These are phyloP conservation scores for Selaginella moellendorffii DNA, from an alignment of 75 land plant genomes.

Conservation along the genomic window DNA sequence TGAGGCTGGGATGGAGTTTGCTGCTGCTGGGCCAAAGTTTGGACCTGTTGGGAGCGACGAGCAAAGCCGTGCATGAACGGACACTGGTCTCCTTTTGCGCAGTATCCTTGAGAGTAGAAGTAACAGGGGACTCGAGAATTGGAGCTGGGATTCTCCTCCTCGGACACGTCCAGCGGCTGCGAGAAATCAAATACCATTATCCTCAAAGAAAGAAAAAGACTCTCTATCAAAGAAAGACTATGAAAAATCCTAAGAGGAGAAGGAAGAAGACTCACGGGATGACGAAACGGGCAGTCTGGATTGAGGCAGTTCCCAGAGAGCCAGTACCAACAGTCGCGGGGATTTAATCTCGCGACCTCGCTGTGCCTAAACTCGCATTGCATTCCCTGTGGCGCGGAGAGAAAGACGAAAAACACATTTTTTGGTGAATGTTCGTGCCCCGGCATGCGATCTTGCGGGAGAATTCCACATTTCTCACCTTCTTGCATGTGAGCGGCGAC, in stretches of 20 bases:
- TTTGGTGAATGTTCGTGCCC: not conserved
- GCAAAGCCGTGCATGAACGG: constrained; percentile 51
- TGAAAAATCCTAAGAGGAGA: too few relatives aligned
- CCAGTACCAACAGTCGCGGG: constrained; percentile 91
- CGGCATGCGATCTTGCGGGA: too few relatives aligned
- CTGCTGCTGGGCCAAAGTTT: not conserved
- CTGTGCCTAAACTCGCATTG: constrained; percentile 87
- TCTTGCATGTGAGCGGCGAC: constrained; percentile 78
- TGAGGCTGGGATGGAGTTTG: too few relatives aligned
- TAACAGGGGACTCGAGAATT: constrained; percentile 52
- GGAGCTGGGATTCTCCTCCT: not conserved
- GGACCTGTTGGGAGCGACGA: not conserved
- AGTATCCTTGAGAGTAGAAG: constrained; percentile 46
- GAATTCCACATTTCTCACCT: constrained; percentile 32
- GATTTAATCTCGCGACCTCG: constrained; percentile 65
- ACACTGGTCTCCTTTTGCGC: constrained; percentile 81
- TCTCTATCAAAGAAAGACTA: too few relatives aligned
- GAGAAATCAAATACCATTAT: not conserved
- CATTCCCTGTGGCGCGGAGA: constrained; percentile 27
- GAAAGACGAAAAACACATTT: not conserved
- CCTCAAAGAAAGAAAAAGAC: too few relatives aligned
- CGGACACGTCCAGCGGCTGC: not conserved
- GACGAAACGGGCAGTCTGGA: constrained; percentile 59
- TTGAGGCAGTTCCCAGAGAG: constrained; percentile 49
- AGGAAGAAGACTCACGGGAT: constrained; percentile 43